Percentiles rank a stretch among this genome's conserved stretches.
Evolutionary conservation across 2,329 filamentous ascomycete genomes (phyloP).

Genomic region (Colletotrichum gigasporum): DNA sequence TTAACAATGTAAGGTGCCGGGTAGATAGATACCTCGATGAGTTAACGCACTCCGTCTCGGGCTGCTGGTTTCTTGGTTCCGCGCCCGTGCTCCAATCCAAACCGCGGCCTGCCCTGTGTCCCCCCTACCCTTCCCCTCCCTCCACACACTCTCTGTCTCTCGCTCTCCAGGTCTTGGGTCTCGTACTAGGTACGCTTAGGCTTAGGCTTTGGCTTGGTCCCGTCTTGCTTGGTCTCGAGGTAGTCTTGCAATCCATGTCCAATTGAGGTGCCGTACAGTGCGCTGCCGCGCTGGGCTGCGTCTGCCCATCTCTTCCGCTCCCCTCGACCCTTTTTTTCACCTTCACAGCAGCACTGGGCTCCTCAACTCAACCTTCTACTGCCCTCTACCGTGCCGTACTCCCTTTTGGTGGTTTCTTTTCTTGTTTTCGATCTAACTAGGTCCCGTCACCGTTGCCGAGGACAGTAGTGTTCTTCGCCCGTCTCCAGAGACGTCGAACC

Average conservation of each 20-base stretch:
- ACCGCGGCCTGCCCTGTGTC: background rate
- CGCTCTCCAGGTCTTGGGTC: background rate
- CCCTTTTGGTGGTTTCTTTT: too few relatives aligned
- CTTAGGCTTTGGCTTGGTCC: background rate
- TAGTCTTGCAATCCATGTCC: background rate
- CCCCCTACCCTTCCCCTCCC: background rate
- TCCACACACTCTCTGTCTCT: background rate
- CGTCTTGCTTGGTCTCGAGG: background rate
- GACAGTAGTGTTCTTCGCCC: too few relatives aligned
- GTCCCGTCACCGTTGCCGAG: background rate
- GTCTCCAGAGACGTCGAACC: too few relatives aligned
- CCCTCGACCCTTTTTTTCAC: background rate
- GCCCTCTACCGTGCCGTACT: too few relatives aligned
- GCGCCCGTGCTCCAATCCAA: conserved; percentile 2
- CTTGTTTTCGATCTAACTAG: too few relatives aligned
- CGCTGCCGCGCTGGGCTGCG: background rate
- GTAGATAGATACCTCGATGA: too few relatives aligned
- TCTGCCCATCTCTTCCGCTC: background rate
- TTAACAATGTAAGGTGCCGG: too few relatives aligned
- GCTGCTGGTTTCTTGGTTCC: too few relatives aligned
- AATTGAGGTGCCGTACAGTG: background rate
- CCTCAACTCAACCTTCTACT: background rate
- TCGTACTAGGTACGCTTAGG: too few relatives aligned
- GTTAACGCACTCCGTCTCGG: too few relatives aligned
- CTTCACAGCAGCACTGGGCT: background rate